phyloP scores from a whole-genome alignment of 2,329 filamentous ascomycete species.

The Neoarthrinium moseri region DNA sequence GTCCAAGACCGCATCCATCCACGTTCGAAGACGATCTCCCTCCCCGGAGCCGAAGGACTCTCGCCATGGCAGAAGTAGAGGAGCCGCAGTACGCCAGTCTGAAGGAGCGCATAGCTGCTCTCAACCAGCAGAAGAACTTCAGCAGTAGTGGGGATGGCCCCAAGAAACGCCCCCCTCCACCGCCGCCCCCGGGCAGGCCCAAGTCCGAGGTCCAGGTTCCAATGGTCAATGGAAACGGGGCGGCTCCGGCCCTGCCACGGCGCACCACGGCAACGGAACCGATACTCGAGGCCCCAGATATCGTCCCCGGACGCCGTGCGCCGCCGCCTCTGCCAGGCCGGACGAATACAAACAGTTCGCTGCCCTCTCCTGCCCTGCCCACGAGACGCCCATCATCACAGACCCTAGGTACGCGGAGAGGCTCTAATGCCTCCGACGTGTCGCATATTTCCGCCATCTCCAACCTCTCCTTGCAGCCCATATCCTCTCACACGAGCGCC shows the following conservation, averaged over 20 bases:
- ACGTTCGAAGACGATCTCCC: not conserved
- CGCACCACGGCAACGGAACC: slow-evolving; percentile 32
- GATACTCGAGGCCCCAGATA: slow-evolving; percentile 21
- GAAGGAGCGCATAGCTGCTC: slow-evolving; percentile 61
- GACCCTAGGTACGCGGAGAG: slow-evolving; percentile 42
- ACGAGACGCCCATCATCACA: slow-evolving; percentile 48
- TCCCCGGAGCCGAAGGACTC: not conserved
- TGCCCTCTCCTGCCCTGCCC: slow-evolving; percentile 47
- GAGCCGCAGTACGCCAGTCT: slow-evolving; percentile 62
- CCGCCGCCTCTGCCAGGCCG: slow-evolving; percentile 36
- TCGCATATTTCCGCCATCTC: slow-evolving; percentile 56
- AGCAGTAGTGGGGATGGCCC: slow-evolving; percentile 30
- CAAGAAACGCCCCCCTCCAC: slow-evolving; percentile 40
- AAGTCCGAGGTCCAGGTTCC: slow-evolving; percentile 34
- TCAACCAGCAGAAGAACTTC: slow-evolving; percentile 63
- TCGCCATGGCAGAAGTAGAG: slow-evolving; percentile 57
- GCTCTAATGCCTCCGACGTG: slow-evolving; percentile 57
- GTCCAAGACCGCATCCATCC: not conserved
- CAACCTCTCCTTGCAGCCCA: slow-evolving; percentile 45
- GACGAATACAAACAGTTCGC: slow-evolving; percentile 36
- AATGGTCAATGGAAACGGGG: slow-evolving; percentile 27
- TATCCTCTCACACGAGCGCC: slow-evolving; percentile 48
- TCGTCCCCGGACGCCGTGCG: slow-evolving; percentile 23
- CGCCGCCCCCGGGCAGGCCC: slow-evolving; percentile 41
- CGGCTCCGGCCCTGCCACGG: slow-evolving; percentile 32